Conservation (phyloP, 2,329 filamentous ascomycete species). For the Purpureocillium lavendulum region DNA sequence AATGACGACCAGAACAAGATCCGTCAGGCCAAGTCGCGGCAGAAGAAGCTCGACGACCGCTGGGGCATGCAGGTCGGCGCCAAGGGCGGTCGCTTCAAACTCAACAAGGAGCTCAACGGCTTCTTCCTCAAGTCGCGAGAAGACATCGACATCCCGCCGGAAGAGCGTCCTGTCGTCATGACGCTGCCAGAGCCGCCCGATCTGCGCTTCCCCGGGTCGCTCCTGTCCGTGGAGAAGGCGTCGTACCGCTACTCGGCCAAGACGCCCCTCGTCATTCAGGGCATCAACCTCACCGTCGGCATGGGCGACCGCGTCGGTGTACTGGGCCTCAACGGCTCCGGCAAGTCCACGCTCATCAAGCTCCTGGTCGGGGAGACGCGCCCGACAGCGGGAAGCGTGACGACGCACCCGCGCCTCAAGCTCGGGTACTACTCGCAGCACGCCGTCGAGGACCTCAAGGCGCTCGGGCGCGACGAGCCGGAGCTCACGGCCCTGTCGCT, state of each 20-base stretch:
- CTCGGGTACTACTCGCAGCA: slow-evolving; percentile 76
- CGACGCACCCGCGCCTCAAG: slow-evolving; percentile 59
- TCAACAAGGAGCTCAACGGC: slow-evolving; percentile 65
- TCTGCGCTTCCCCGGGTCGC: slow-evolving; percentile 64
- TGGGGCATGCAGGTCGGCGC: slow-evolving; percentile 68
- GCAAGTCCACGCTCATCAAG: slow-evolving; percentile 72
- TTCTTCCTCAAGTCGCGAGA: slow-evolving; percentile 49
- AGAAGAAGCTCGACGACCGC: slow-evolving; percentile 77
- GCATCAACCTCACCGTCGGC: slow-evolving; percentile 60
- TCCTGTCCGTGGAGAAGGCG: slow-evolving; percentile 64
- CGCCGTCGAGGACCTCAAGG: slow-evolving; percentile 61
- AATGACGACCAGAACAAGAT: slow-evolving; percentile 80
- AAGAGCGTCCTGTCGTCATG: slow-evolving; percentile 50
- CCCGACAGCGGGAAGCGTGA: slow-evolving; percentile 53
- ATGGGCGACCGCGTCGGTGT: slow-evolving; percentile 68
- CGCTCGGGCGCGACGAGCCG: slow-evolving; percentile 37
- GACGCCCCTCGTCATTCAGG: slow-evolving; percentile 41
- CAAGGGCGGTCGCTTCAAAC: slow-evolving; percentile 68
- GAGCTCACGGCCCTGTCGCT: slow-evolving; percentile 57
- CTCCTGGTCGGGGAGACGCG: slow-evolving; percentile 54
- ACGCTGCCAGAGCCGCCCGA: slow-evolving; percentile 56
- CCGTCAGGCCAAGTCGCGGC: slow-evolving; percentile 73
- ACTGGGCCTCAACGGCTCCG: slow-evolving; percentile 70
- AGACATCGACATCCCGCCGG: slow-evolving; percentile 63
- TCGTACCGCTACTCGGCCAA: slow-evolving; percentile 52